phyloP scores from a whole-genome alignment of 129 eudicot genomes.

The Ambrosia artemisiifolia region DNA sequence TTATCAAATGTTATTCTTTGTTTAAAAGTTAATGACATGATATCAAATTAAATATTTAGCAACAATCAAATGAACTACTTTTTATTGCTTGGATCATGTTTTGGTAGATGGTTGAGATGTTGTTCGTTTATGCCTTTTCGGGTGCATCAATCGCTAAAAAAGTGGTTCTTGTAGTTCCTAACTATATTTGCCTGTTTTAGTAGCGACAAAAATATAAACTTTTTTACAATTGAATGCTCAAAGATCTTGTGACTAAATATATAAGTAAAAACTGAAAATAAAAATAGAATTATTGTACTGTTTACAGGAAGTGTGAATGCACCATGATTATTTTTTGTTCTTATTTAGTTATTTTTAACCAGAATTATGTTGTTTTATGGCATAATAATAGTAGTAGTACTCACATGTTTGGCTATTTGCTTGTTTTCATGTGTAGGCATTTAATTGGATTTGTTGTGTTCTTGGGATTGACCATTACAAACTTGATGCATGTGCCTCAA shows the following conservation, averaged over 20 bases:
- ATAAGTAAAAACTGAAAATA: neutral
- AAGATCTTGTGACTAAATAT: neutral
- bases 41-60: neutral
- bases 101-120: too few species aligned
- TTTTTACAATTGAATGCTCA: neutral
- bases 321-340: neutral
- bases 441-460: conserved; percentile 60
- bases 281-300: neutral
- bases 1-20: neutral
- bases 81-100: neutral
- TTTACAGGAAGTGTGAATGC: conserved; percentile 5
- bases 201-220: neutral
- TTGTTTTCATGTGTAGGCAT: conserved; percentile 1
- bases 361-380: neutral
- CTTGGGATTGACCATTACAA: conserved; percentile 54
- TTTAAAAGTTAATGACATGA: too few species aligned
- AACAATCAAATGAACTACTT: neutral
- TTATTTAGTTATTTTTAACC: neutral
- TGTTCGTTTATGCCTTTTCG: too few species aligned
- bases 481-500: conserved; percentile 53
- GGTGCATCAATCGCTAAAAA: too few species aligned
- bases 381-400: neutral
- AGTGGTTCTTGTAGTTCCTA: neutral
- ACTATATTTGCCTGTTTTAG: neutral
- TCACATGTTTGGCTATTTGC: neutral